Conservation (phyloP, 163 green algal genomes). For the Prototheca cutis region DNA sequence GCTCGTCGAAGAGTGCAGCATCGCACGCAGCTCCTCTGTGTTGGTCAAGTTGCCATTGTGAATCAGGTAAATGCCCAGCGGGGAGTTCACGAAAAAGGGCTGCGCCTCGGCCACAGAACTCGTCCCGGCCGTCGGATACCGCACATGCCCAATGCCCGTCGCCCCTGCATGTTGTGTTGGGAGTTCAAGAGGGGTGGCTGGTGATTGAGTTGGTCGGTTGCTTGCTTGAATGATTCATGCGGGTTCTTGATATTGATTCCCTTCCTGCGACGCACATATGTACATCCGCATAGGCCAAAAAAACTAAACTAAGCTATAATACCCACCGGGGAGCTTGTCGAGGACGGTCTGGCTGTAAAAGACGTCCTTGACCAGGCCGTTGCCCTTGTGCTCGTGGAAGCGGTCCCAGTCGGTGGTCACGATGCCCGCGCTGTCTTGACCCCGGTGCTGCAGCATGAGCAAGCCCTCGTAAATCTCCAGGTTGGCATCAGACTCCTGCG, state of each 20-base stretch:
- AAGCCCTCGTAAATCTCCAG: slow-evolving; percentile 91
- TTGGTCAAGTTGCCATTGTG: slow-evolving; percentile 99
- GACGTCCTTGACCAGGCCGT: slow-evolving; percentile 92
- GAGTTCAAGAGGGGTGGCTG: too few relatives aligned
- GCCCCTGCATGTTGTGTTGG: slow-evolving; percentile 14
- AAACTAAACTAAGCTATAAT: slow-evolving; percentile 1
- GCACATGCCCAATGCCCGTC: slow-evolving; percentile 78
- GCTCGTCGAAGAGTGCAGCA: slow-evolving; percentile 58
- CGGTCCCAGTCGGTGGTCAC: slow-evolving; percentile 75
- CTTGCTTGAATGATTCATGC: too few relatives aligned
- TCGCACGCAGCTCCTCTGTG: slow-evolving; percentile 62
- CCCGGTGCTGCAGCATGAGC: slow-evolving; percentile 93
- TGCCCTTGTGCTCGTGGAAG: slow-evolving; percentile 88
- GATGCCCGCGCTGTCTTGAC: slow-evolving; percentile 90
- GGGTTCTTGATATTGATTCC: too few relatives aligned
- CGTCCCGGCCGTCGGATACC: slow-evolving; percentile 88
- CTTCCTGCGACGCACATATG: too few relatives aligned
- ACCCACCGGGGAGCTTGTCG: slow-evolving; percentile 57
- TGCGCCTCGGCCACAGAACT: slow-evolving; percentile 78
- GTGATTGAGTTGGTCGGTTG: too few relatives aligned
- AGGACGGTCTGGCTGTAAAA: slow-evolving; percentile 63
- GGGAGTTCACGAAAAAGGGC: slow-evolving; percentile 96
- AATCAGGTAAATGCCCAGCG: slow-evolving; percentile 94
- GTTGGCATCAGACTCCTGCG: slow-evolving; percentile 46
- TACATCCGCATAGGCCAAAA: too few relatives aligned